Base-by-base conservation (phyloP, 2,329 filamentous ascomycete species). In the Colletotrichum sp. region DNA sequence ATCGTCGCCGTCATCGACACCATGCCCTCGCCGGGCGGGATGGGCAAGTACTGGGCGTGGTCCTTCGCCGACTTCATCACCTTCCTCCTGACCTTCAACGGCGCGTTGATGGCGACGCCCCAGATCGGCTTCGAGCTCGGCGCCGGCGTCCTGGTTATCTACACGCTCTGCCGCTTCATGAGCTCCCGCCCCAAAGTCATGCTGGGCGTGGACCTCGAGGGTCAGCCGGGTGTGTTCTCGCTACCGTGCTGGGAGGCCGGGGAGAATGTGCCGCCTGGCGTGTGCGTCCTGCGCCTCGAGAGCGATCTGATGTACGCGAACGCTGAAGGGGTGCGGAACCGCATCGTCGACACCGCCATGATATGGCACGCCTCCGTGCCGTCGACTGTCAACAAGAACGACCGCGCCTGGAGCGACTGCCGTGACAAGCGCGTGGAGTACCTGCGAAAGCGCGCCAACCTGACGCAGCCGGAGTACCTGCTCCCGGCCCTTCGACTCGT, bases 41-140 rank as follows among this genome's bases (percentile, higher is more conserved):
- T 52, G 43, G n/a, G 43, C 43, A 52, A 52, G 43, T 52, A 52
- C n/a, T 52, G 43, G 43, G n/a, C n/a, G n/a, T 52, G 43, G 43
- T 52, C 43, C n/a, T 52, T 52, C 4, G 43, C 43, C 43, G 43
- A 52, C 43, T 52, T 22, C 43, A 52, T 52, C 43, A 52, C 43
- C 4, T 52, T 52, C n/a, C 10, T 52, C n/a, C 0, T 52, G 4
- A 52, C 43, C 2, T 52, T 52, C n/a, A 52, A 52, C 43, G 43
- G 43, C 2, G n/a, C 43, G 2, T 25, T 52, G 12, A 52, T 52
- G 43, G 43, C 43, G 43, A 52, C 43, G 43, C 43, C 43, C 10
- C 43, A 52, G 0, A 52, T 52, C 0, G 43, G 43, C 43, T 52
- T 52, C n/a, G 43, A 52, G n/a, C 43, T 52, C 10, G 43, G 43